Conservation (phyloP, 2,329 filamentous ascomycete genomes). For the Periglandula ipomoeae region DNA sequence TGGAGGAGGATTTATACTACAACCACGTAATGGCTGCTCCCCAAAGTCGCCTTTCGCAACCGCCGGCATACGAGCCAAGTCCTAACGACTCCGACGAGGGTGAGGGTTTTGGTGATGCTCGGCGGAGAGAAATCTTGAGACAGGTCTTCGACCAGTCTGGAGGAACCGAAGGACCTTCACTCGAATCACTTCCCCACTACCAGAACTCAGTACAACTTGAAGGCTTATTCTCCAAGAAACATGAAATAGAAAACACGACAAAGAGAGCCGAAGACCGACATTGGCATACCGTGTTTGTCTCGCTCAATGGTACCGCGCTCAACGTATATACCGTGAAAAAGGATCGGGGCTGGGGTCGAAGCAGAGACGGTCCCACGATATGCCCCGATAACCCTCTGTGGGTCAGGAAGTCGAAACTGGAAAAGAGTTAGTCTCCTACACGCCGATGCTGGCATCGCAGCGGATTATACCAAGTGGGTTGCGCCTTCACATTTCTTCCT, state of each 20-base stretch:
- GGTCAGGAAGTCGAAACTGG: conserved; percentile 44
- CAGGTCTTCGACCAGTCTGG: conserved; percentile 10
- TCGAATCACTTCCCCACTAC: conserved; percentile 40
- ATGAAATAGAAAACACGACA: conserved; percentile 57
- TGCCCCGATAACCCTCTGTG: conserved; percentile 41
- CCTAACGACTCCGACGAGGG: conserved; percentile 5
- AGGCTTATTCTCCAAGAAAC: conserved; percentile 52
- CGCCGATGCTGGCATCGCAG: conserved; percentile 65
- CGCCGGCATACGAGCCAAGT: conserved; percentile 34
- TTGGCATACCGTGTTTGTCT: conserved; percentile 55
- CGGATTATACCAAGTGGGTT: conserved; percentile 61
- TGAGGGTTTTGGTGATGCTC: conserved; percentile 3
- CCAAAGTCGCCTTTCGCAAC: conserved; percentile 34
- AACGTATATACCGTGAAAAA: conserved; percentile 56
- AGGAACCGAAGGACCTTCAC: conserved; percentile 30
- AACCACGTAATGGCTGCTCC: conserved; percentile 39
- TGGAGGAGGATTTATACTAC: conserved; percentile 47
- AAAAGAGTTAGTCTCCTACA: conserved; percentile 64
- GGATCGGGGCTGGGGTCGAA: conserved; percentile 41
- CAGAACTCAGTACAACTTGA: conserved; percentile 46
- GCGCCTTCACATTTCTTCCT: too few relatives aligned
- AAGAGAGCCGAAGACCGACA: conserved; percentile 52
- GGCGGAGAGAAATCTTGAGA: conserved; percentile 10
- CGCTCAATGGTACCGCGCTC: conserved; percentile 60
- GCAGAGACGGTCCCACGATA: conserved; percentile 37